Evolutionary conservation across 768 basidiomycete genomes (phyloP).

Genomic region (Leccinum obscurum): DNA sequence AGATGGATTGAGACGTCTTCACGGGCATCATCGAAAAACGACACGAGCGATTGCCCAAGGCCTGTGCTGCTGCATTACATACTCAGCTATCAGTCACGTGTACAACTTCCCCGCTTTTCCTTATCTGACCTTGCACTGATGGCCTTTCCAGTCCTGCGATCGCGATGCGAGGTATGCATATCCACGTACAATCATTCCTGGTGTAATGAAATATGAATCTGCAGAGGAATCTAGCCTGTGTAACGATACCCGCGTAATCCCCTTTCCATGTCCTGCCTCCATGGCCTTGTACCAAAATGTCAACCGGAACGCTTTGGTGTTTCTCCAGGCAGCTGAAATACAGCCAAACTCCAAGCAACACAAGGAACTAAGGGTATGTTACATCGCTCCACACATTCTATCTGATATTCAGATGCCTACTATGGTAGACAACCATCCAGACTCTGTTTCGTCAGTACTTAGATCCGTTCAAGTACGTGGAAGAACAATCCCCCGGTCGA

Average conservation of each 20-base stretch:
- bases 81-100: slow-evolving; percentile 21
- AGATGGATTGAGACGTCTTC: slow-evolving; percentile 18
- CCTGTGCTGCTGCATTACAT: slow-evolving; percentile 15
- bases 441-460: slow-evolving; percentile 6
- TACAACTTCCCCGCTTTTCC: neutral
- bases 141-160: slow-evolving; percentile 1
- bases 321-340: slow-evolving; percentile 10
- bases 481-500: slow-evolving; percentile 11
- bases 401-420: neutral
- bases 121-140: neutral
- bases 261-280: neutral
- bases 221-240: slow-evolving; percentile 4
- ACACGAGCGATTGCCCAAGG: slow-evolving; percentile 15
- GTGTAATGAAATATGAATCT: neutral
- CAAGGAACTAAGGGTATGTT: slow-evolving; percentile 8
- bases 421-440: slow-evolving; percentile 8
- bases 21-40: slow-evolving; percentile 26
- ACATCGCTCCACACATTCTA: neutral
- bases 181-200: neutral
- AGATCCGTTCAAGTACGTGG: slow-evolving; percentile 17
- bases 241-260: slow-evolving; percentile 1
- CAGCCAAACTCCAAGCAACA: slow-evolving; percentile 5
- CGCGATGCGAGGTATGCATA: slow-evolving; percentile 4
- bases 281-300: neutral
- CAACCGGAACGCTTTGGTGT: neutral